Base-by-base conservation (phyloP, 768 basidiomycete genomes). In the Lanmaoa rubissima region DNA sequence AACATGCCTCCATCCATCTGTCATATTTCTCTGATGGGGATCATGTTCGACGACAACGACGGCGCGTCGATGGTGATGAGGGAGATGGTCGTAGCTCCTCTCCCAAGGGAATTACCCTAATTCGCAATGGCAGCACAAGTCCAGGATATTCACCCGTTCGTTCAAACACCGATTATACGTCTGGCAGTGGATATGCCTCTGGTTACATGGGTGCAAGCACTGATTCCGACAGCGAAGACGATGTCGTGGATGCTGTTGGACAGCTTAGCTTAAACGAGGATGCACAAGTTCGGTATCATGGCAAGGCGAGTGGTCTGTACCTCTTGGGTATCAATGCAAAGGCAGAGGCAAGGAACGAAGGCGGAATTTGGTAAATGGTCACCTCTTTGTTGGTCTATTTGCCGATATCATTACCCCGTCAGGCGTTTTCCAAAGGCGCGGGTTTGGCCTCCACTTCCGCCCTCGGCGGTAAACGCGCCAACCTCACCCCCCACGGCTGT, bases 261-360 rank as follows among this genome's bases (percentile, higher is more conserved):
- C 92, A 94, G 72, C 76, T 95, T 56, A 90, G 88, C 60, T 65
- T 95, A 62, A 93, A 95, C 64, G 93, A 95, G 74, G 89, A 94
- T 52, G 81, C 84, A 54, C 85, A 94, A 68, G 84, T 95, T 13
- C 76, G 93, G 38, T 94, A 87, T 70, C 93, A 95, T 65, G 92
- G 92, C 31, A 90, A 91, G 70, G 87, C 83, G 5, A 90, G 88
- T 56, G 91, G 92, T 2, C 71, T 94, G 59, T 85, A 94, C 69
- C 76, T 94, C 54, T 72, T 93, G 46, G 84, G 83, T 16, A 75
- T 75, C 61, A 81, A 82, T 57, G 82, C 84, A 48, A 78, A 85
- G 43, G 69, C 78, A 51, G 88, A 89, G 65, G 76, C 79, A 40
- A 77, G 88, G 64, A 88, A 86, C 61, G 86, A 88, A 61, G 87